These are phyloP conservation scores for Porpolomopsis calyptriformis DNA, from an alignment of 768 basidiomycete species.

Conservation along the genomic window DNA sequence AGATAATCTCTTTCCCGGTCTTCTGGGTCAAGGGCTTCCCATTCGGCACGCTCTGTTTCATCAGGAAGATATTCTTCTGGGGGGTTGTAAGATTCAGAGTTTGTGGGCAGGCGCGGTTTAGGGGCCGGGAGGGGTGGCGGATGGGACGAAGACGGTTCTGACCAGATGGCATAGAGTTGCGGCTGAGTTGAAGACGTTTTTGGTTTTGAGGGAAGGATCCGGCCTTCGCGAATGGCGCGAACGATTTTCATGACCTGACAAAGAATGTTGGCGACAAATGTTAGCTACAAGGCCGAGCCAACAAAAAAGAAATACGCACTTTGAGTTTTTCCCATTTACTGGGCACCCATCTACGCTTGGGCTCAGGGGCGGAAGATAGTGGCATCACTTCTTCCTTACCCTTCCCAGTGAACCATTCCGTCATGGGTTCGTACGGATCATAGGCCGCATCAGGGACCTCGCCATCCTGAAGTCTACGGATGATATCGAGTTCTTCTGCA, in stretches of 20 bases:
- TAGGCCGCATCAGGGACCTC: slow-evolving; percentile 88
- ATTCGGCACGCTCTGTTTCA: slow-evolving; percentile 67
- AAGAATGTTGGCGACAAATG: slow-evolving; percentile 3
- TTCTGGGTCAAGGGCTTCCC: slow-evolving; percentile 76
- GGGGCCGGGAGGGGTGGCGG: slow-evolving; percentile 89
- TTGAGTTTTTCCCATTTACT: slow-evolving; percentile 99
- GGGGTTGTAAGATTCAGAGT: slow-evolving; percentile 98
- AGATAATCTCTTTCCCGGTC: slow-evolving; percentile 86
- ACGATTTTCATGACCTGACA: slow-evolving; percentile 97
- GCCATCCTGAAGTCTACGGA: slow-evolving; percentile 75
- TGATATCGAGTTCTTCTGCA: slow-evolving; percentile 88
- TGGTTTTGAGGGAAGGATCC: slow-evolving; percentile 84
- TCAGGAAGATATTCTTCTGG: slow-evolving; percentile 93
- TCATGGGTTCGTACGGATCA: slow-evolving; percentile 87
- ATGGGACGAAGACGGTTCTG: slow-evolving; percentile 59
- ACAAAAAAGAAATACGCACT: slow-evolving; percentile 37
- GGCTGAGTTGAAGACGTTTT: slow-evolving; percentile 52
- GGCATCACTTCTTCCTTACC: slow-evolving; percentile 95
- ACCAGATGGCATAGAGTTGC: slow-evolving; percentile 85
- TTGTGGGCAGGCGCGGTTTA: slow-evolving; percentile 77
- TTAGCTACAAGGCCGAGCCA: too few relatives aligned
- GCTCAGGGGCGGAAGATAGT: slow-evolving; percentile 81
- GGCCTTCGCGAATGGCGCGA: slow-evolving; percentile 92
- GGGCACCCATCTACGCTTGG: slow-evolving; percentile 92
- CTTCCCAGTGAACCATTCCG: slow-evolving; percentile 96